phyloP scores from a whole-genome alignment of 129 eudicot species.

The Cynara cardunculus region DNA sequence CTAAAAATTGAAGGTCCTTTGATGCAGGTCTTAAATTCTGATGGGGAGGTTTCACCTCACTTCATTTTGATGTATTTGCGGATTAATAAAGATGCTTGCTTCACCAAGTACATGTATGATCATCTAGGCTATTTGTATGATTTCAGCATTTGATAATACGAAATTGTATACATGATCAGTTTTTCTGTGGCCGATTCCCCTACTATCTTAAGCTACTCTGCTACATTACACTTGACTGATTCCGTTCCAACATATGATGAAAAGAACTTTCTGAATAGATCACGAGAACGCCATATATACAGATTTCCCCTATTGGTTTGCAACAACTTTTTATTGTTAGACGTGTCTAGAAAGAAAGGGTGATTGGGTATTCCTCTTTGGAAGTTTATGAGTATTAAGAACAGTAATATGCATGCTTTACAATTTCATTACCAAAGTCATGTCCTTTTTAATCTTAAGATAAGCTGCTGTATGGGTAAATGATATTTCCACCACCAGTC shows the following conservation, averaged over 20 bases:
- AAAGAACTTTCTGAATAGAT: background rate
- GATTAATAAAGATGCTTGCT: slow-evolving; percentile 37
- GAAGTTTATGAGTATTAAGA: background rate
- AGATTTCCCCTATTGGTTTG: background rate
- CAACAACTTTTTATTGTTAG: background rate
- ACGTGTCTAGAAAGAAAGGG: background rate
- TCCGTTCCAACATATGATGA: background rate
- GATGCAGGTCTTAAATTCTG: slow-evolving; percentile 41
- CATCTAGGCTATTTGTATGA: background rate
- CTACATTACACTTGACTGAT: background rate
- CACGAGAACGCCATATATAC: background rate
- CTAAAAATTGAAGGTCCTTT: background rate
- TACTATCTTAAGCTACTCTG: background rate
- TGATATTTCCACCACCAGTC: background rate
- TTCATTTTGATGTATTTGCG: slow-evolving; percentile 50
- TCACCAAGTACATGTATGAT: slow-evolving; percentile 59
- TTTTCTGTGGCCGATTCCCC: background rate
- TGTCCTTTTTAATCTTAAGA: background rate
- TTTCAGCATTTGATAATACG: background rate
- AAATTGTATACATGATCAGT: background rate
- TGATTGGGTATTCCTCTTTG: background rate
- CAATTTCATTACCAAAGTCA: background rate
- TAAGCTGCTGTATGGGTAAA: background rate
- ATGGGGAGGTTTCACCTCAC: slow-evolving; percentile 46
- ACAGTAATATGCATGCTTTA: background rate